Evolutionary conservation across 768 basidiomycete species (phyloP), one percentile per base, ranked within the genome.

Genomic region (Macrolepiota albuminosa): DNA sequence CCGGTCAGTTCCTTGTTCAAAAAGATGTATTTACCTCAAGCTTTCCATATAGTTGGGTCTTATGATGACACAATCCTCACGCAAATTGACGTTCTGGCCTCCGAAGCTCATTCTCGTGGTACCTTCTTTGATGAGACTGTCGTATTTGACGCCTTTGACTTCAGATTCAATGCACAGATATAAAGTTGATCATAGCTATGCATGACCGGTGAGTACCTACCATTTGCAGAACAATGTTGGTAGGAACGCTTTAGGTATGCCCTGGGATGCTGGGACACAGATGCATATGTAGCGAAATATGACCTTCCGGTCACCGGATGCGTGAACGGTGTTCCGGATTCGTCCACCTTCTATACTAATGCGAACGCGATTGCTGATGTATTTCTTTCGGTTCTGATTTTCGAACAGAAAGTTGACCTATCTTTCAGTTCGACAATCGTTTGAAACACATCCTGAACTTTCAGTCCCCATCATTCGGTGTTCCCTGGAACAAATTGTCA

Each of bases 101-200:
- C 59, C 2, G 67, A 69, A 58, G 67, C 68, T 13, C 67, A 66
- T 51, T 59, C 68, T 26, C 58, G 68, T 55, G 67, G 68, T 66
- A 59, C 13, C 33, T 47, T 9, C 40, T 31, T n/a, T 16, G 4
- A 43, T 10, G 29, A 29, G 47, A 33, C 21, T 8, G 16, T 21
- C 5, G n/a, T 9, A 21, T 36, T 11, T 52, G 5, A 26, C 1
- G 9, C 8, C 45, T 39, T 50, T 49, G 18, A 34, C 33, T 34
- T 26, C 14, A n/a, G 21, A 31, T 36, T 29, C 1, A 10, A 29
- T 40, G 21, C 24, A 21, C 31, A 69, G 68, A 68, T 59, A 69
- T 69, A 43, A 69, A 69, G 57, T 54, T 69, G 37, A 58, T 69
- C n/a, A 66, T 69, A 42, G 67, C 68, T 8, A 69, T 69, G 68